A percentile compares a stretch with the other conserved stretches of the same genome.
phyloP scores from a whole-genome alignment of 805 yeast species.

The Ogataea pignaliae region DNA sequence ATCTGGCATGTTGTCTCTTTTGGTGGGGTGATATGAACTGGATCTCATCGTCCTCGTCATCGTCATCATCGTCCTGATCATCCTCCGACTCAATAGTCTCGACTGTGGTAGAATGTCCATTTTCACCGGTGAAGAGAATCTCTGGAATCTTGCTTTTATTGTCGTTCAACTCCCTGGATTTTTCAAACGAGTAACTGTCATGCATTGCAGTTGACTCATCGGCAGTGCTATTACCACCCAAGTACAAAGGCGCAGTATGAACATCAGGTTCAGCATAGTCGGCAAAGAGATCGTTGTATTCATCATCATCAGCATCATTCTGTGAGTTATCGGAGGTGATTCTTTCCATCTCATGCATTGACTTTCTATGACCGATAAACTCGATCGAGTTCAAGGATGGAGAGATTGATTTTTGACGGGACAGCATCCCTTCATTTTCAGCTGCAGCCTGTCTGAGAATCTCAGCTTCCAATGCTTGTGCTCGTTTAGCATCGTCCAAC shows the following conservation, averaged over 20 bases:
- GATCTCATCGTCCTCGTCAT: constrained; percentile 3
- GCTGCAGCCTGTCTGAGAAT: background rate
- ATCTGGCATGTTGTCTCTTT: constrained; percentile 20
- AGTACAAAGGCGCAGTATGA: constrained; percentile 22
- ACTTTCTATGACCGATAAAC: constrained; percentile 29
- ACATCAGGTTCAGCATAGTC: constrained; percentile 25
- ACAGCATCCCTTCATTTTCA: background rate
- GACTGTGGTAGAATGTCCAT: background rate
- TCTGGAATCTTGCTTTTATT: constrained; percentile 27
- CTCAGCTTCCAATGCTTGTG: constrained; percentile 2
- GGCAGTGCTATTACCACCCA: constrained; percentile 3
- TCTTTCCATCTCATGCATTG: constrained; percentile 20
- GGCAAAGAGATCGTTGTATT: constrained; percentile 24
- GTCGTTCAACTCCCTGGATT: background rate
- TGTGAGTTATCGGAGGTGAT: constrained; percentile 7
- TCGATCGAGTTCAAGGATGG: constrained; percentile 25
- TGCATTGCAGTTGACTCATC: background rate
- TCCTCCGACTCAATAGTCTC: constrained; percentile 1
- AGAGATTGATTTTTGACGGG: constrained; percentile 6
- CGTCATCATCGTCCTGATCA: background rate
- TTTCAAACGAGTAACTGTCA: background rate
- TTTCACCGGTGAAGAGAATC: constrained; percentile 1
- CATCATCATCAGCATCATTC: constrained; percentile 21
- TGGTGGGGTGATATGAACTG: constrained; percentile 2
- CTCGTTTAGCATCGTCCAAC: constrained; percentile 1